Evolutionary conservation across 345 rosid genomes (phyloP).

Genomic region (Boechera stricta): DNA sequence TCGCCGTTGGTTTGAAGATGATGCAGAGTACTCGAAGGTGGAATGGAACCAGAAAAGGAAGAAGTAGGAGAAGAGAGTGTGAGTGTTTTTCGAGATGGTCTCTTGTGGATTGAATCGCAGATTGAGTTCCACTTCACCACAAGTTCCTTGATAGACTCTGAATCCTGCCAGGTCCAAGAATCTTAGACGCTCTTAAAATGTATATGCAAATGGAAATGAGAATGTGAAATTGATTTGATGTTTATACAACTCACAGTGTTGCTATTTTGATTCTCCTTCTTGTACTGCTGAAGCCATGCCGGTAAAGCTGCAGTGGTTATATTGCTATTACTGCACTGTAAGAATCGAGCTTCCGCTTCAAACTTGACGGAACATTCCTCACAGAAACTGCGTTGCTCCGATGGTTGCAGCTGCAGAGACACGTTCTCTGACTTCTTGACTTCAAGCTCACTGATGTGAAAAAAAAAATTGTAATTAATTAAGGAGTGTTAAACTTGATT

Average conservation of each 20-base stretch:
- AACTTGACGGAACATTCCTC: constrained; percentile 59
- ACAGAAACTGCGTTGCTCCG: constrained; percentile 54
- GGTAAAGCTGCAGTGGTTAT: constrained; percentile 62
- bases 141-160: constrained; percentile 55
- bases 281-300: constrained; percentile 80
- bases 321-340: constrained; percentile 35
- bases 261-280: constrained; percentile 58
- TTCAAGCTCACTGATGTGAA: constrained; percentile 34
- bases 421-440: constrained; percentile 54
- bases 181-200: background rate
- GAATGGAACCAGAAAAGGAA: constrained; percentile 55
- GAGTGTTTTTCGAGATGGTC: constrained; percentile 55
- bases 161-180: constrained; percentile 54
- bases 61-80: constrained; percentile 71
- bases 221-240: background rate
- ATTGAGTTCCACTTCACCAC: constrained; percentile 66
- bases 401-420: constrained; percentile 45
- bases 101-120: constrained; percentile 62
- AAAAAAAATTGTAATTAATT: background rate
- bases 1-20: constrained; percentile 46
- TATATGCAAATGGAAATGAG: constrained; percentile 1
- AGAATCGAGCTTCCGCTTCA: constrained; percentile 52
- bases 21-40: constrained; percentile 48
- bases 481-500: background rate
- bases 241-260: constrained; percentile 34